Base-by-base conservation (phyloP, 2,329 filamentous ascomycete genomes). In the Fusarium sp. region DNA sequence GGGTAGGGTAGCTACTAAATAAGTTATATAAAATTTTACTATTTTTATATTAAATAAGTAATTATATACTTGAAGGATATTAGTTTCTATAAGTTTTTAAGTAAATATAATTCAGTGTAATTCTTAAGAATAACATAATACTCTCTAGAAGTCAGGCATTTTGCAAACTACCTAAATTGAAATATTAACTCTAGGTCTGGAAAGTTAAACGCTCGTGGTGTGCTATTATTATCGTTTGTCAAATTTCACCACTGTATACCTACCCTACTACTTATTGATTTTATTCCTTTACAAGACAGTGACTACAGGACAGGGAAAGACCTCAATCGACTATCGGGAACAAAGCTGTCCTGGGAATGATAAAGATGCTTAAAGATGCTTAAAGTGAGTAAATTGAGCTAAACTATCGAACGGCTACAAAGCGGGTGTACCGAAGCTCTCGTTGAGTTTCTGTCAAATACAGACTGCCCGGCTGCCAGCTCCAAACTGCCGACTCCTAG, bases 381-480 rank as follows among this genome's bases (percentile, higher is more conserved):
- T 22, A 3, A 38, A 41, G 13, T 18, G 17, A 54, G 28, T 47
- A 38, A 20, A 52, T 57, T 56, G 9, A 60, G 54, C 62, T 62
- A 3, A 20, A 55, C 47, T 56, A 70, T 54, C 31, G 8, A 56
- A 33, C 17, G 35, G 49, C 42, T 66, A 48, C 28, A 14, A 39
- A 44, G 41, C 20, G 36, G 31, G 48, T 71, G 41, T 20, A 33
- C n/a, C 18, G 6, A 66, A 55, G 24, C 56, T 71, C 42, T 35
- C 51, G 65, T 52, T 9, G 51, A 47, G 24, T 55, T 58, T 52
- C 42, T n/a, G 45, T 39, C 11, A 63, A 44, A 42, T 36, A 55
- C 52, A 36, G 26, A 54, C 51, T 51, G 57, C 38, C 47, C 39
- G 47, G n/a, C n/a, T 11, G 6, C 42, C 52, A 42, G 57, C 44